Percentiles rank a stretch among this genome's conserved stretches.
phyloP scores from a whole-genome alignment of 441 rosid species.

The Pelargonium australe region DNA sequence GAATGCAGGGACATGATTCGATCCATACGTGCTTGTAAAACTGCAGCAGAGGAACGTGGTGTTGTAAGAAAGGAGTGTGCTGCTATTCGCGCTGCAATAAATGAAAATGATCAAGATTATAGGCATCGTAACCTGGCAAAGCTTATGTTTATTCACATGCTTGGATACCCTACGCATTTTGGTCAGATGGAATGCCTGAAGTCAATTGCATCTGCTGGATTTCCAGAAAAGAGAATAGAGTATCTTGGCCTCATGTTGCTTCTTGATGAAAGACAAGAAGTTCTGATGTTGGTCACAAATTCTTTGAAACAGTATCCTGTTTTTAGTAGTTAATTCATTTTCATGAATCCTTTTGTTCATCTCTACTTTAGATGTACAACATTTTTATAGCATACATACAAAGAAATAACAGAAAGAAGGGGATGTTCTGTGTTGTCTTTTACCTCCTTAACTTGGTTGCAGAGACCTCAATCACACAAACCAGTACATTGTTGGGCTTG shows the following conservation, averaged over 20 bases:
- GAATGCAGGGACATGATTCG: conserved; percentile 96
- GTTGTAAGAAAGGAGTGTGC: conserved; percentile 98
- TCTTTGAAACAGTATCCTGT: conserved; percentile 97
- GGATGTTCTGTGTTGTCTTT: conserved; percentile 15
- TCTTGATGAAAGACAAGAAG: conserved; percentile 99
- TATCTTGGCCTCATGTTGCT: conserved; percentile 97
- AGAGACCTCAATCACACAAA: conserved; percentile 98
- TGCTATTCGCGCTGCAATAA: conserved; percentile 77
- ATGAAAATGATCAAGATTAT: conserved; percentile 84
- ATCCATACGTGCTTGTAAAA: conserved; percentile 93
- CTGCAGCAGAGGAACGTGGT: conserved; percentile 98
- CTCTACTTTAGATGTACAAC: background rate
- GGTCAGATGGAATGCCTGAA: conserved; percentile 99
- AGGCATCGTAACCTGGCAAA: conserved; percentile 89
- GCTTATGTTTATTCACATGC: conserved; percentile 99
- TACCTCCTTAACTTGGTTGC: conserved; percentile 52
- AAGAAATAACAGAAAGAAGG: conserved; percentile 6
- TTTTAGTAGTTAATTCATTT: conserved; percentile 8
- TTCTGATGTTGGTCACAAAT: conserved; percentile 96
- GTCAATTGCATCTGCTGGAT: conserved; percentile 85
- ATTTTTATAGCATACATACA: conserved; percentile 10
- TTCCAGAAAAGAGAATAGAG: conserved; percentile 98
- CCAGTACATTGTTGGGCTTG: conserved; percentile 97
- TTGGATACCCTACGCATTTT: conserved; percentile 98
- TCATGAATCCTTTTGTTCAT: background rate